Base-by-base conservation (phyloP, 2,329 filamentous ascomycete species). In the Orbilia brochopaga region DNA sequence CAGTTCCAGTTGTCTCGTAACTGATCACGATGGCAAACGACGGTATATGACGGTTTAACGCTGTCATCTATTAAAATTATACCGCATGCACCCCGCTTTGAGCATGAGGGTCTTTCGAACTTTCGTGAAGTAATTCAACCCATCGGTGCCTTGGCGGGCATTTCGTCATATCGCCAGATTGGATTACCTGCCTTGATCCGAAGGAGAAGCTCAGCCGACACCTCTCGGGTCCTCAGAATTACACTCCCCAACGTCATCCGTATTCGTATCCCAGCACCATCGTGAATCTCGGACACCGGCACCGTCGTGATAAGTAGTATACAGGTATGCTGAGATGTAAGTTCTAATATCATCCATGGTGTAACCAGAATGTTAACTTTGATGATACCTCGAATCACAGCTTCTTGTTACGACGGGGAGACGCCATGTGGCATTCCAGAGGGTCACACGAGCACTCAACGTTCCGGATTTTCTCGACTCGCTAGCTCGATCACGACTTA, bases 101-200 rank as follows among this genome's bases (percentile, higher is more conserved):
- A 30, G 24, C 10, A 58, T 54, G 54, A 46, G 65, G 65, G 59
- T 55, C 66, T 48, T 64, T 63, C 54, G 57, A 64, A 23, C 59
- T 32, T 32, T 32, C 27, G 8, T 8, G 27, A 32, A 32, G n/a
- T n/a, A n/a, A 32, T 32, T 32, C 27, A 32, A 8, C 27, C n/a
- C 27, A 63, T 64, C 59, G 54, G 40, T 61, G 57, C 52, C 57
- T 62, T 69, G 51, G 58, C 57, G 46, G 13, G 3, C n/a, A 51
- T 70, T 70, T 59, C 59, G 66, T 70, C 66, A 70, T 70, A 70
- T 70, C 66, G 17, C 40, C 59, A 64, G 30, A 44, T 32, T 58
- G 60, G 30, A 53, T n/a, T 58, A 69, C 50, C 51, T 69, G 50
- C 64, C 59, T 52, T 46, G 54, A 46, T 51, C 19, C 27, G 27